Conservation (phyloP, 2,329 filamentous ascomycete species). For the Magnaporthiopsis rhizophila region DNA sequence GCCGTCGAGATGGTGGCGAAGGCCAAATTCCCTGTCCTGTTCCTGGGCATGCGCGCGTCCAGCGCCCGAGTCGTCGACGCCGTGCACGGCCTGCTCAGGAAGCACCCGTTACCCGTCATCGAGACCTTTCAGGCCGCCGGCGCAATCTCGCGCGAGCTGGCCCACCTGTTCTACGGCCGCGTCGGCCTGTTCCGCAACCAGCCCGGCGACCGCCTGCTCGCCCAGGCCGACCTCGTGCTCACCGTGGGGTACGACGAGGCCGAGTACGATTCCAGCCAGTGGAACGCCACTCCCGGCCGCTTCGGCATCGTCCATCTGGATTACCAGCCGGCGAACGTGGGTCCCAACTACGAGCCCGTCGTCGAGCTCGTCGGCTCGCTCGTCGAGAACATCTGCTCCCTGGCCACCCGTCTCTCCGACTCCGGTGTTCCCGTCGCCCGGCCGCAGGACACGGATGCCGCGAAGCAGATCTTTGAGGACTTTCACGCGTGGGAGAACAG, state of each 20-base stretch:
- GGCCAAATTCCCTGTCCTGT: constrained; percentile 33
- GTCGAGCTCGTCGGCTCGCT: constrained; percentile 35
- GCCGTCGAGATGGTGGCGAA: constrained; percentile 25
- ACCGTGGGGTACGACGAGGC: constrained; percentile 38
- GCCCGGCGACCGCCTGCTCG: constrained; percentile 34
- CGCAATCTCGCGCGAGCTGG: constrained; percentile 32
- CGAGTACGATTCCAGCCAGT: constrained; percentile 36
- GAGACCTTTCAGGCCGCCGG: constrained; percentile 43
- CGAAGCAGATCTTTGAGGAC: constrained; percentile 25
- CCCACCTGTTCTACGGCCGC: constrained; percentile 36
- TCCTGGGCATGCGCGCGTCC: constrained; percentile 35
- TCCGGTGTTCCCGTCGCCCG: constrained; percentile 19
- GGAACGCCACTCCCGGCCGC: constrained; percentile 29
- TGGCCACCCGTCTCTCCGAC: constrained; percentile 21
- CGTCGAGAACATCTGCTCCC: constrained; percentile 29
- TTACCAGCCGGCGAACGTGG: constrained; percentile 30
- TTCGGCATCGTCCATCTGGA: constrained; percentile 35
- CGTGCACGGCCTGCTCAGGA: constrained; percentile 31
- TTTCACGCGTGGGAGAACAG: constrained; percentile 26
- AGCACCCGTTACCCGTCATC: constrained; percentile 35
- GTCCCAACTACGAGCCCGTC: constrained; percentile 30
- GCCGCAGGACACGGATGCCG: constrained; percentile 27
- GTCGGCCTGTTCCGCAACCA: constrained; percentile 41
- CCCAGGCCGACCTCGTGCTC: constrained; percentile 33
- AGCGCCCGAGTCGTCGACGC: constrained; percentile 30